phyloP scores from a whole-genome alignment of 2,329 filamentous ascomycete genomes.

The Monosporascus sp. region DNA sequence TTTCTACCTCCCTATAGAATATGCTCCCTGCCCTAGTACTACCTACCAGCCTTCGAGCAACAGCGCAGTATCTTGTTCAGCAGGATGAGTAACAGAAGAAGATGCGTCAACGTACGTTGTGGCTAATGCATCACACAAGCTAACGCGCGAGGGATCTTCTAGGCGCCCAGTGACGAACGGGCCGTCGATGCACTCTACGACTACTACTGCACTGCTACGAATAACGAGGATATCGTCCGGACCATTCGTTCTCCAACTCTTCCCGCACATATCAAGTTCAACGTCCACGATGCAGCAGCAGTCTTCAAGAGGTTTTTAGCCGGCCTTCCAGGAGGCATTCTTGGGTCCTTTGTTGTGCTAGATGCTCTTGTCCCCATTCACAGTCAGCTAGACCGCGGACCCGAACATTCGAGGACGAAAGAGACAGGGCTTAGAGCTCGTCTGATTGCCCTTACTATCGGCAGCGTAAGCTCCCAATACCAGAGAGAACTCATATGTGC shows the following conservation, averaged over 20 bases:
- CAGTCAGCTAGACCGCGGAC: conserved; percentile 46
- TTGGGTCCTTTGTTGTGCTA: conserved; percentile 58
- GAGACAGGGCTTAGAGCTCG: conserved; percentile 54
- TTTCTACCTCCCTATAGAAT: conserved; percentile 55
- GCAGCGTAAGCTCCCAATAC: conserved; percentile 53
- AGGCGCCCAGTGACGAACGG: conserved; percentile 54
- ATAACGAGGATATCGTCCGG: conserved; percentile 44
- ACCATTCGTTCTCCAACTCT: conserved; percentile 57
- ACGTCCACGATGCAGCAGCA: conserved; percentile 61
- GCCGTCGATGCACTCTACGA: conserved; percentile 56
- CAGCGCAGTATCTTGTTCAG: conserved; percentile 58
- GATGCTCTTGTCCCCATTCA: conserved; percentile 59
- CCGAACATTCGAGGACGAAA: conserved; percentile 48
- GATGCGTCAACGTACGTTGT: background rate
- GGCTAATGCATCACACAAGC: conserved; percentile 19
- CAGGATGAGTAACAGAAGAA: conserved; percentile 39
- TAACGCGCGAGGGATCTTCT: conserved; percentile 55
- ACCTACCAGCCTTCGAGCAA: conserved; percentile 62
- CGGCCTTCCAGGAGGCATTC: conserved; percentile 59
- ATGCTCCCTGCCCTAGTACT: conserved; percentile 53
- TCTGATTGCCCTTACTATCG: conserved; percentile 60
- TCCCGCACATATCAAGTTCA: conserved; percentile 53
- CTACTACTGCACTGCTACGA: conserved; percentile 53
- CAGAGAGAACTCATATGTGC: conserved; percentile 60
- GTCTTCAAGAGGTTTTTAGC: conserved; percentile 62